A percentile compares a stretch with the other conserved stretches of the same genome.
These are phyloP conservation scores for Penicillium simplicissimum DNA, from an alignment of 495 filamentous ascomycete genomes.

Conservation along the genomic window DNA sequence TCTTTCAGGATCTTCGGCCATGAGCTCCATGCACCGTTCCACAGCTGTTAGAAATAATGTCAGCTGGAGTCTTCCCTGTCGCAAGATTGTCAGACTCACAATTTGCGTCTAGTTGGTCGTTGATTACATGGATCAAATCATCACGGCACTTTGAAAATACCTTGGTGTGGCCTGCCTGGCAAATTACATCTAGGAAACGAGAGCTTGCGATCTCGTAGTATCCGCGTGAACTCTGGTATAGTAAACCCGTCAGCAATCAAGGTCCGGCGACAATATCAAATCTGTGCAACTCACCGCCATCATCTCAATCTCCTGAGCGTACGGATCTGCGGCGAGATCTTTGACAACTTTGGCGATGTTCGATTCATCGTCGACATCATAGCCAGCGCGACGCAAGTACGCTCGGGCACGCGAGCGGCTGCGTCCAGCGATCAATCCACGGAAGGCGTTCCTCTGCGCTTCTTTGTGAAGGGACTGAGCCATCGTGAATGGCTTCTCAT, in stretches of 20 bases:
- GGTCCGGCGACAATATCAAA: background rate
- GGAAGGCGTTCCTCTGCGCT: background rate
- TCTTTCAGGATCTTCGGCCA: conserved; percentile 52
- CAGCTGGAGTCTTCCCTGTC: background rate
- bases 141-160: conserved; percentile 47
- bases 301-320: conserved; percentile 47
- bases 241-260: background rate
- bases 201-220: conserved; percentile 57
- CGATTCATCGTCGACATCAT: conserved; percentile 10
- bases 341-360: conserved; percentile 24
- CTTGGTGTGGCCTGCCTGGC: conserved; percentile 46
- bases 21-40: conserved; percentile 26
- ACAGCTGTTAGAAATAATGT: conserved; percentile 5
- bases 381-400: conserved; percentile 18
- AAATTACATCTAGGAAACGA: conserved; percentile 52
- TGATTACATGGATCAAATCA: conserved; percentile 37
- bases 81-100: conserved; percentile 29
- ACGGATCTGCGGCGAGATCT: conserved; percentile 44
- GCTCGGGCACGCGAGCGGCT: conserved; percentile 12
- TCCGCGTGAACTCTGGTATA: conserved; percentile 38
- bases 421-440: conserved; percentile 13
- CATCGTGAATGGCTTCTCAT: conserved; percentile 40
- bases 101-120: conserved; percentile 34
- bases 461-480: conserved; percentile 24
- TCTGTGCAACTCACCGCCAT: conserved; percentile 46